Evolutionary conservation across 2,329 filamentous ascomycete genomes (phyloP), one percentile per base, ranked within the genome.

Genomic region (Geoglossum cookeanum): DNA sequence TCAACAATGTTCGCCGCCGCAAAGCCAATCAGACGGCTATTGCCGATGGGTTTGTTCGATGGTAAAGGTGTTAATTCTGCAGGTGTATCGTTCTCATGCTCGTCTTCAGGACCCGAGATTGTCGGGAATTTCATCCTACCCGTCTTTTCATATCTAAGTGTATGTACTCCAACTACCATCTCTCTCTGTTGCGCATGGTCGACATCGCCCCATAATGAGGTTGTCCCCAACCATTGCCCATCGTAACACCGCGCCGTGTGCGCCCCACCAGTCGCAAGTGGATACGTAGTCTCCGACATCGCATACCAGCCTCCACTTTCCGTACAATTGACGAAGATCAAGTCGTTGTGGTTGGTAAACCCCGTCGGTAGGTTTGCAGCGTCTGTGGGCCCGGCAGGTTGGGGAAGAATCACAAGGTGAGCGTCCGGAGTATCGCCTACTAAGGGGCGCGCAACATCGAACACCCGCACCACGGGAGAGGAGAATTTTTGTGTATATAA

Each of bases 241-340:
- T 74, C 72, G 61, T 81, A 80, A 64, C 76, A 80, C 56, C 74
- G 69, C 7, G 81, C 80, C 60, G 72, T 70, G 29, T 74, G 71
- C 3, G 80, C 81, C 45, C 77, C 83, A 56, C 87, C 80, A 27
- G 90, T 84, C 32, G 95, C 87, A 8, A 91, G 77, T 3, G 92
- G 92, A 64, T 96, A 97, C 7, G 81, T 81, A 45, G 76, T 77
- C 58, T 94, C 91, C 1, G 91, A 96, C 70, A 97, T 78, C 35
- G 90, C 92, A 68, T 91, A 98, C 89, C 91, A 97, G 60, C 86
- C 85, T 33, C 90, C 91, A n/a, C 76, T 74, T 58, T 85, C 80
- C 1, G 90, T 96, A 62, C 84, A 84, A 67, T 96, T 95, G 59
- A 97, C 77, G 65, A 92, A 94, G 0, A 96, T 81, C 58, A 79